Conservation (phyloP, 2,329 filamentous ascomycete genomes). For the Ophioceras dolichostomum region DNA sequence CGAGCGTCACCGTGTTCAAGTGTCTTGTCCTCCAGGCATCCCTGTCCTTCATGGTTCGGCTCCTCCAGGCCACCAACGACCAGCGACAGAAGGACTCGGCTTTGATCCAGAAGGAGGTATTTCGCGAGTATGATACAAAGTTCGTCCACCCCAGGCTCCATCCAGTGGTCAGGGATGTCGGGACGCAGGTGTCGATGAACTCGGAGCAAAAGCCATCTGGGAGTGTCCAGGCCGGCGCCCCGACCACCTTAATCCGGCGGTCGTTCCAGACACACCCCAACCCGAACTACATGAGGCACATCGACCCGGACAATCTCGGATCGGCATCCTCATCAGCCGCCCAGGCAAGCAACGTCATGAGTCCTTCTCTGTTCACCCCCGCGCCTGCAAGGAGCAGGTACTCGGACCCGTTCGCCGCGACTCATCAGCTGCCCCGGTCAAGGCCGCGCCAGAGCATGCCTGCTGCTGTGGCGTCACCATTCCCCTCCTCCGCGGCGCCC, state of each 20-base stretch:
- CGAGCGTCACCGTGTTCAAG: conserved; percentile 76
- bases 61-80: conserved; percentile 61
- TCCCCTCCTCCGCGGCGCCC: conserved; percentile 9
- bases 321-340: conserved; percentile 13
- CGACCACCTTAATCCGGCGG: conserved; percentile 54
- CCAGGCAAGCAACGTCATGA: conserved; percentile 23
- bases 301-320: conserved; percentile 49
- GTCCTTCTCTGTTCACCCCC: conserved; percentile 30
- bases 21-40: conserved; percentile 65
- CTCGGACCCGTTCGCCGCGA: conserved; percentile 19
- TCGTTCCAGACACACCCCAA: conserved; percentile 76
- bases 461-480: conserved; percentile 6
- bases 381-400: conserved; percentile 13
- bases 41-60: conserved; percentile 63
- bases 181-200: conserved; percentile 57
- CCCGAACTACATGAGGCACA: conserved; percentile 61
- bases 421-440: conserved; percentile 1
- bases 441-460: conserved; percentile 10
- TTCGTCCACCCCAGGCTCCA: conserved; percentile 87
- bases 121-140: conserved; percentile 93
- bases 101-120: conserved; percentile 80
- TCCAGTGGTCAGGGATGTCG: conserved; percentile 63
- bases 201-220: conserved; percentile 17
- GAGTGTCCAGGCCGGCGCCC: conserved; percentile 36
- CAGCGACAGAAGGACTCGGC: conserved; percentile 78